Percentiles rank a stretch among this genome's conserved stretches.
Evolutionary conservation across 176 grass and related monocot genomes (phyloP).

Genomic region (Ensete glaucum): DNA sequence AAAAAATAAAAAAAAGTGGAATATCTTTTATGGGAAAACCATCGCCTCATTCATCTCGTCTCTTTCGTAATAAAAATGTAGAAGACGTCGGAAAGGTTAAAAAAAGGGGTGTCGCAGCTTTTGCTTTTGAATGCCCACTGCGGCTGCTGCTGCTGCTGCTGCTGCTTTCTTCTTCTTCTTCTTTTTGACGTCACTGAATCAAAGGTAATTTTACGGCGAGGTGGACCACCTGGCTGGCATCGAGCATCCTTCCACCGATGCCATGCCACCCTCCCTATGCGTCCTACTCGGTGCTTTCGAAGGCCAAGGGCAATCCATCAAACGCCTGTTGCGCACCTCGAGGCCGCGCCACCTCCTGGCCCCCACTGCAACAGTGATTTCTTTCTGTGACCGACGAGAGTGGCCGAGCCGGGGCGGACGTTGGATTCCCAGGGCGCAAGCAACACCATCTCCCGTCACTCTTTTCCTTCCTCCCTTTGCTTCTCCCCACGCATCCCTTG

Average conservation of each 20-base stretch:
- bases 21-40: too few relatives aligned
- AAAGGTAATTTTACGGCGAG: not conserved
- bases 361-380: constrained; percentile 17
- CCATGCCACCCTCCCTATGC: too few relatives aligned
- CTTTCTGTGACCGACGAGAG: constrained; percentile 17
- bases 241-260: too few relatives aligned
- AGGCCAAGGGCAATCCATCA: not conserved
- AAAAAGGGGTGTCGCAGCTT: not conserved
- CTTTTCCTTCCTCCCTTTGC: too few relatives aligned
- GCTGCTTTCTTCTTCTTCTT: not conserved
- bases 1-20: too few relatives aligned
- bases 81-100: not conserved
- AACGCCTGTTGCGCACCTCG: not conserved
- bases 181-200: not conserved
- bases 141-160: not conserved
- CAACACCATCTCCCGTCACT: not conserved
- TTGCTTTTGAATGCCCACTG: not conserved
- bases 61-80: too few relatives aligned
- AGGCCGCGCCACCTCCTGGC: constrained; percentile 3
- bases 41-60: too few relatives aligned
- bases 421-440: constrained; percentile 34
- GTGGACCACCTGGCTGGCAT: too few relatives aligned
- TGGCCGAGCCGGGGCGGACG: constrained; percentile 31
- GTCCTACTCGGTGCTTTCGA: not conserved
- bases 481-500: too few relatives aligned